Base-by-base conservation (phyloP, 2,329 filamentous ascomycete species). In the Stemphylium vesicarium region DNA sequence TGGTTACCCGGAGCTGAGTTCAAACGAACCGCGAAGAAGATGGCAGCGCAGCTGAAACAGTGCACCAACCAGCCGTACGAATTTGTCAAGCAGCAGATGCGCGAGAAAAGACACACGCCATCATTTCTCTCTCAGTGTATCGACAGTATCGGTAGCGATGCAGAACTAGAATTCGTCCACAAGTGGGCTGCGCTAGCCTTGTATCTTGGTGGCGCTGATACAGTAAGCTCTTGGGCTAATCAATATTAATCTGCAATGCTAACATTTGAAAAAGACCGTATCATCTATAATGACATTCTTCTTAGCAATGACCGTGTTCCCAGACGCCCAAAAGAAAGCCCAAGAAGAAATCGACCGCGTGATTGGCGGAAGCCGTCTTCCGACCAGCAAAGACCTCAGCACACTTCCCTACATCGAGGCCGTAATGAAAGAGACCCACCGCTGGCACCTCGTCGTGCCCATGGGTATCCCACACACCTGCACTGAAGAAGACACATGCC, bases 301-400 rank as follows among this genome's bases (percentile, higher is more conserved):
- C 16, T 74, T 85, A 0, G 82, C 82, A 0, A 84, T 84, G 67
- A 78, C 75, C 13, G 73, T 82, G n/a, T 81, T 80, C 29, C 80
- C 79, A 4, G 60, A 67, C 2, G 68, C 82, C 0, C 81, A 83
- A 50, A 59, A 61, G 13, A 84, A 82, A 57, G 81, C 79, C 0
- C 78, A 78, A 56, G 69, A 66, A 7, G 74, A 80, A 41, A 65
- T 85, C 11, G 82, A 85, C 53, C 60, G 66, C 2, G 78, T 83
- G 0, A 75, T 84, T 10, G 81, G 81, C 4, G 66, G 73, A 9
- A 4, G 11, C 33, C 71, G 82, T 6, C 68, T 85, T 1, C 82
- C 83, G 1, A 73, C 64, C 0, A 79, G 81, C 53, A 72, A 77
- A 2, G 82, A 85, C 57, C 71, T 78, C 7, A 68, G 73, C 0